phyloP scores from a whole-genome alignment of 495 filamentous ascomycete genomes.

The Aspergillus homomorphus region DNA sequence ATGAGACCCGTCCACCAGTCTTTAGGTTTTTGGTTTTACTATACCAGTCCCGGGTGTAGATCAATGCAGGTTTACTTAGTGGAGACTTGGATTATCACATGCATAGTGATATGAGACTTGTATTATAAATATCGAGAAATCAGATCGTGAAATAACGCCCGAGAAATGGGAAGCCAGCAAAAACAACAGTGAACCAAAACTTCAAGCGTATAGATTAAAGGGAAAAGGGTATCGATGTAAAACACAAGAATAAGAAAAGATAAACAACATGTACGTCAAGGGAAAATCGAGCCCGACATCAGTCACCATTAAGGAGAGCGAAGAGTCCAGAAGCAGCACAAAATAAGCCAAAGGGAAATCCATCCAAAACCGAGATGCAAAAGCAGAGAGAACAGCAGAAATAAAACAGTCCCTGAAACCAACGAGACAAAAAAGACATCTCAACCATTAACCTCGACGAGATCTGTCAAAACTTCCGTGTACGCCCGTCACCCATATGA shows the following conservation, averaged over 20 bases:
- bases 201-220: slow-evolving; percentile 11
- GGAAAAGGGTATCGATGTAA: slow-evolving; percentile 40
- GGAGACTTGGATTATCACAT: too few species aligned
- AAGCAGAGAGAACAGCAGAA: slow-evolving; percentile 9
- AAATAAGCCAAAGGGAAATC: slow-evolving; percentile 17
- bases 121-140: not conserved
- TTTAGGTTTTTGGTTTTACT: too few species aligned
- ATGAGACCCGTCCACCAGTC: too few species aligned
- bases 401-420: slow-evolving; percentile 13
- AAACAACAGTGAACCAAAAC: slow-evolving; percentile 8
- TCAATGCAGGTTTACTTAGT: too few species aligned
- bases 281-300: slow-evolving; percentile 17
- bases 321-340: slow-evolving; percentile 24
- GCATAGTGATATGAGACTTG: not conserved
- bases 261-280: slow-evolving; percentile 19
- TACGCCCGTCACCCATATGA: slow-evolving; percentile 36
- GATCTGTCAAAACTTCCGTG: slow-evolving; percentile 29
- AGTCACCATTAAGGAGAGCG: slow-evolving; percentile 12
- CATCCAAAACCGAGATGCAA: slow-evolving; percentile 9
- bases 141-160: slow-evolving; percentile 3
- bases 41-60: too few species aligned
- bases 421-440: slow-evolving; percentile 15
- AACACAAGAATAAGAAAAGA: slow-evolving; percentile 22
- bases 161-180: slow-evolving; percentile 9
- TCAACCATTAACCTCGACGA: slow-evolving; percentile 14